Evolutionary conservation across 208 protist genomes (phyloP).

Genomic region (Leishmania amazonensis): DNA sequence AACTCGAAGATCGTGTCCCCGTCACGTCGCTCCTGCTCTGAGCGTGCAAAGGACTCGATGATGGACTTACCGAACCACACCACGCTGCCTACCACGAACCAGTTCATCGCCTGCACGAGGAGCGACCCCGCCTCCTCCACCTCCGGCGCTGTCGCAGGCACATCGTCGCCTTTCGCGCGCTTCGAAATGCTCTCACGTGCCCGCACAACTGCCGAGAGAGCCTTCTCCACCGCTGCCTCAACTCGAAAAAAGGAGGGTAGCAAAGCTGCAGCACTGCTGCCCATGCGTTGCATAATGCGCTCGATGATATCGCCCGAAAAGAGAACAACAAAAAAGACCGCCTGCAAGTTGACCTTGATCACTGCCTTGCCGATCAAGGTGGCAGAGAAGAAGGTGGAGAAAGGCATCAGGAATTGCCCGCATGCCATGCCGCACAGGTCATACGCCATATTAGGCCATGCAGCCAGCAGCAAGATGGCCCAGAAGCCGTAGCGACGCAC

Average conservation of each 20-base stretch:
- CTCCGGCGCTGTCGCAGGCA: slow-evolving; percentile 7
- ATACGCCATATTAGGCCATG: slow-evolving; percentile 97
- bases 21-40: slow-evolving; percentile 65
- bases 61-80: slow-evolving; percentile 88
- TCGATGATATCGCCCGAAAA: slow-evolving; percentile 89
- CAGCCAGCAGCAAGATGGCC: slow-evolving; percentile 93
- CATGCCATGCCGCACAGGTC: slow-evolving; percentile 97
- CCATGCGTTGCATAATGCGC: slow-evolving; percentile 43
- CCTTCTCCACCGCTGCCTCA: slow-evolving; percentile 38
- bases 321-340: slow-evolving; percentile 86
- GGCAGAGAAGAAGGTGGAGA: slow-evolving; percentile 96
- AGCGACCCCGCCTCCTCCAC: slow-evolving; percentile 34
- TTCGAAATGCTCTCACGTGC: slow-evolving; percentile 75
- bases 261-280: slow-evolving; percentile 18
- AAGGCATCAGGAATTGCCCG: slow-evolving; percentile 96
- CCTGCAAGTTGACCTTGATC: slow-evolving; percentile 91
- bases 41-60: slow-evolving; percentile 80
- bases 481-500: slow-evolving; percentile 93
- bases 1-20: slow-evolving; percentile 31
- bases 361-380: slow-evolving; percentile 96
- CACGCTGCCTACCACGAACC: slow-evolving; percentile 66
- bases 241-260: slow-evolving; percentile 38
- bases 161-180: slow-evolving; percentile 36
- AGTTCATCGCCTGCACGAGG: slow-evolving; percentile 50
- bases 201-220: slow-evolving; percentile 45